Evolutionary conservation across 2,329 filamentous ascomycete genomes (phyloP).

Genomic region (Ophiostoma montium): DNA sequence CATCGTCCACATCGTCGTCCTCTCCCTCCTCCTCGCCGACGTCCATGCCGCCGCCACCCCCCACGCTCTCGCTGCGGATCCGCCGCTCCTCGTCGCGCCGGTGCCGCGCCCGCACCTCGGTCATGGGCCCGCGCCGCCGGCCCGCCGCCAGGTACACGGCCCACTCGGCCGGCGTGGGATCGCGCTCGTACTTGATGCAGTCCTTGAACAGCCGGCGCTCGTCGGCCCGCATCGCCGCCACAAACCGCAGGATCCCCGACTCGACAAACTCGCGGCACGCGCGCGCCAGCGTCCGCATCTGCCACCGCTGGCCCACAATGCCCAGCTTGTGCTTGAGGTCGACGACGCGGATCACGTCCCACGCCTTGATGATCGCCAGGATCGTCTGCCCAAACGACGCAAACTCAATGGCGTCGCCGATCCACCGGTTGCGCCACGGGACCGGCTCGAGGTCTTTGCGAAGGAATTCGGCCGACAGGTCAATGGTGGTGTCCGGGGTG

Average conservation of each 20-base stretch:
- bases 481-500: slow-evolving; percentile 13
- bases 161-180: slow-evolving; percentile 44
- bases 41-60: slow-evolving; percentile 8
- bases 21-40: slow-evolving; percentile 7
- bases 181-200: slow-evolving; percentile 43
- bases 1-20: slow-evolving; percentile 10
- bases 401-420: slow-evolving; percentile 43
- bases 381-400: slow-evolving; percentile 42
- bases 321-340: slow-evolving; percentile 46
- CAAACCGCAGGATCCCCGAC: slow-evolving; percentile 40
- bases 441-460: slow-evolving; percentile 35
- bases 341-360: slow-evolving; percentile 41
- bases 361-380: slow-evolving; percentile 42
- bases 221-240: slow-evolving; percentile 38
- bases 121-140: slow-evolving; percentile 18
- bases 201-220: slow-evolving; percentile 41
- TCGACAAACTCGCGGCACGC: slow-evolving; percentile 43
- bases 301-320: slow-evolving; percentile 37
- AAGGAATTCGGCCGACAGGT: slow-evolving; percentile 20
- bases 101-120: slow-evolving; percentile 9
- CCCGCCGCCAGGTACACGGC: slow-evolving; percentile 37
- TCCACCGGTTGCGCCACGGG: slow-evolving; percentile 42
- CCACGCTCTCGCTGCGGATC: slow-evolving; percentile 4
- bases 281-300: slow-evolving; percentile 46
- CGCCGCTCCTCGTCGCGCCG: slow-evolving; percentile 3